Evolutionary conservation across 2,329 filamentous ascomycete species (phyloP), one percentile per base, ranked within the genome.

Genomic region (Pestalotiopsis sp.): DNA sequence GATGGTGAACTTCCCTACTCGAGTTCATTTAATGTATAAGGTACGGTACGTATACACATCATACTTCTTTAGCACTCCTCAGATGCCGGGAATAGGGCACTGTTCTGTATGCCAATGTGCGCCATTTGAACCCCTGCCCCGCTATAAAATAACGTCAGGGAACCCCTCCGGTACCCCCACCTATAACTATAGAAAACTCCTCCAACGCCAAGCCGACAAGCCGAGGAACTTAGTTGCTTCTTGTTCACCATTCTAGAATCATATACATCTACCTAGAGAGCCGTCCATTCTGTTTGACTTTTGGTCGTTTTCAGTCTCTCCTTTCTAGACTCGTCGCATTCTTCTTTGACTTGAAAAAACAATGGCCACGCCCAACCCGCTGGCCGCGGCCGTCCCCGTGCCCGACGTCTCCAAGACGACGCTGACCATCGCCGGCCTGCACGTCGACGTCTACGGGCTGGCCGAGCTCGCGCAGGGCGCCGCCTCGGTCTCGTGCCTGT

Each of bases 361-460:
- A 9, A 67, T 67, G 67, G 52, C 67, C 14, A 65, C 67, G 27
- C 67, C 67, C 14, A 61, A 68, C 49, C 67, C 67, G 12, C 17
- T 65, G 36, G 49, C 61, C 17, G 9, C 61, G 23, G 17, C 41
- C 41, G n/a, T 12, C 25, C 45, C 36, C 17, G n/a, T 38, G 25
- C 81, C 83, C 5, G 6, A 76, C 59, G 81, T 94, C 69, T 96
- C 94, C 25, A 83, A 84, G 70, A 87, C 85, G 70, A 91, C 89
- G 23, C 85, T 92, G 73, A 88, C 90, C 70, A 92, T 98, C 78
- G 90, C 92, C 58, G 94, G 94, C 61, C 89, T 98, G 67, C 85
- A 92, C 11, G 89, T 92, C 64, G 92, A 93, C 69, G 86, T 97
- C 69, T 95, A 95, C 80, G 95, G 95, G 20, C 87, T 97, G 2